Evolutionary conservation across 495 filamentous ascomycete species (phyloP), one percentile per base, ranked within the genome.

Genomic region (Podospora appendiculata): DNA sequence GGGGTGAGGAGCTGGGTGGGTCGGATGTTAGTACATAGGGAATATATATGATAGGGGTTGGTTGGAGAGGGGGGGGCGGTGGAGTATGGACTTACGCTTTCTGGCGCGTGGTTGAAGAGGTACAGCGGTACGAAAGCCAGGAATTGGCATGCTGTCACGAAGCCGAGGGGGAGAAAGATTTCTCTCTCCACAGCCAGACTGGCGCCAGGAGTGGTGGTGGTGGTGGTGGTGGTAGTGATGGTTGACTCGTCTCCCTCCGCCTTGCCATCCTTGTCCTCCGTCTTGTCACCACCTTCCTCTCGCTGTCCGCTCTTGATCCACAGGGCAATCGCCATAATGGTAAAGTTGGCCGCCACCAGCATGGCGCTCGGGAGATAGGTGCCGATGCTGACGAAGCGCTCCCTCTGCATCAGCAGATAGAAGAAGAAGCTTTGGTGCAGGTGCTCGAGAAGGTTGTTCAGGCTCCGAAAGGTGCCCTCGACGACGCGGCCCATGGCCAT

Each of bases 401-500:
- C 85, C 14, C 83, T 76, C 49, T 89, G 84, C 80, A 98, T 90
- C 14, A 98, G 80, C 19, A 98, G 72, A 67, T 98, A 98, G 72
- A 98, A 97, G 77, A 98, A 98, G 77, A 97, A 98, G 63, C 89
- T 95, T 74, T 98, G 93, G 62, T 98, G 93, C 54, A 98, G 80
- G 66, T 97, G 90, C 70, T 98, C 93, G 13, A 98, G 78, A 48
- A 98, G 70, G 63, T 98, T 98, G 70, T 98, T 98, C 66, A 98
- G 71, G 60, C 88, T 94, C 51, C 93, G 78, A 61, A 91, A 94
- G 8, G 91, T 75, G 63, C 89, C 87, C 69, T 98, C 93, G 2
- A 97, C 76, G 0, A 90, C 86, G 35, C 92, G 78, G 8, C 94
- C 93, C 58, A 98, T 77, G 17, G 85, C 85, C 88, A 96, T 96